Conservation (phyloP, 169 alveolate genomes). For the Cardiosporidium cionae region DNA sequence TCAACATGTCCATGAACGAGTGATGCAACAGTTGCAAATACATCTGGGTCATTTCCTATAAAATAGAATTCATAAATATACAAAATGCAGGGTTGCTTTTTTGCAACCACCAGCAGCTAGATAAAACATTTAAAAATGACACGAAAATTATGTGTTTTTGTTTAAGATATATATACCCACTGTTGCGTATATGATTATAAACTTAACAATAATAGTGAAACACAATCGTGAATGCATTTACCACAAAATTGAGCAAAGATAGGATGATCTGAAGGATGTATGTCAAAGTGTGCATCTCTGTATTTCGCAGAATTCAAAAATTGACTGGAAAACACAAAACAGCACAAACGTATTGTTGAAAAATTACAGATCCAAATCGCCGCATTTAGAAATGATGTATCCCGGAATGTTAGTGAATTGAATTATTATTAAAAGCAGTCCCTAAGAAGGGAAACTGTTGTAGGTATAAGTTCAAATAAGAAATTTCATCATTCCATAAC, state of each 20-base stretch:
- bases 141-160: not conserved
- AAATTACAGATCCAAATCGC: not conserved
- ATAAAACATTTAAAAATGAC: too few species aligned
- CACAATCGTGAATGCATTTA: not conserved
- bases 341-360: not conserved
- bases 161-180: not conserved
- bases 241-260: constrained; percentile 33
- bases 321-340: not conserved
- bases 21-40: constrained; percentile 11
- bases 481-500: not conserved
- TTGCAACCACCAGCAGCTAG: not conserved
- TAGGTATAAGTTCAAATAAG: not conserved
- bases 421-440: not conserved
- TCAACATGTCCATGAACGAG: constrained; percentile 14
- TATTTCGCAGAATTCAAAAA: not conserved
- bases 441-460: not conserved
- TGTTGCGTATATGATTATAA: not conserved
- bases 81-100: not conserved
- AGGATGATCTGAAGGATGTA: not conserved
- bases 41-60: constrained; percentile 9
- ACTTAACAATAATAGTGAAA: not conserved
- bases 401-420: not conserved
- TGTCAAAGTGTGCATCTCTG: not conserved
- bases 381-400: not conserved
- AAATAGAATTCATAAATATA: not conserved